Conservation (phyloP, 139 green algal species). For the Closterium sp. region DNA sequence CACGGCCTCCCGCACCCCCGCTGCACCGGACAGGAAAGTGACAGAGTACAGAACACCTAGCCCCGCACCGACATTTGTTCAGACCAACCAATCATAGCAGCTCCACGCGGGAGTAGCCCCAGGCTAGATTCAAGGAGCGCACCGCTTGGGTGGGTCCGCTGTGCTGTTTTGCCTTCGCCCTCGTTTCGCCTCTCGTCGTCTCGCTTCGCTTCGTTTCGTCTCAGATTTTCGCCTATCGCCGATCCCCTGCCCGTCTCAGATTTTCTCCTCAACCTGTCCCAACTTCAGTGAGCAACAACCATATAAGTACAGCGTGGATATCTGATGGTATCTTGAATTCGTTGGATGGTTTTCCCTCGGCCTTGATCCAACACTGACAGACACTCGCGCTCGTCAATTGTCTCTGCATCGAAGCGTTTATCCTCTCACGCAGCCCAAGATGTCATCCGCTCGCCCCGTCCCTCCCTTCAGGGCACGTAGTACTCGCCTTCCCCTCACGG, state of each 20-base stretch:
- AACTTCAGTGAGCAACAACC: no score
- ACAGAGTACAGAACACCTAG: background rate
- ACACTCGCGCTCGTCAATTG: background rate
- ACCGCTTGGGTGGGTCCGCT: no score
- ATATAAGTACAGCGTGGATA: no score
- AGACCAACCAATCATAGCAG: background rate
- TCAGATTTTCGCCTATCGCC: no score
- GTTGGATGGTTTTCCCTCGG: background rate
- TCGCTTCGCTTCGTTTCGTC: no score
- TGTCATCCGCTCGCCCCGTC: background rate
- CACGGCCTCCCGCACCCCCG: background rate
- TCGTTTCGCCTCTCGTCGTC: no score
- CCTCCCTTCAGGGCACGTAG: background rate
- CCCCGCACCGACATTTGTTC: background rate
- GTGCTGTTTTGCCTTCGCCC: no score
- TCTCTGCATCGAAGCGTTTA: background rate
- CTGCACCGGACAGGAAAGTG: background rate
- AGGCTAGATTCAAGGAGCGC: no score
- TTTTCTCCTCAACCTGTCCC: no score
- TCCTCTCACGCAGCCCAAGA: background rate
- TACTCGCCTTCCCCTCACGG: background rate
- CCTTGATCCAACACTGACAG: background rate
- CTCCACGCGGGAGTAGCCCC: no score
- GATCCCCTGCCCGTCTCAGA: no score
- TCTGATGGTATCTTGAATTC: background rate